Evolutionary conservation across 306 rosid genomes (phyloP).

Genomic region (Vicia villosa): DNA sequence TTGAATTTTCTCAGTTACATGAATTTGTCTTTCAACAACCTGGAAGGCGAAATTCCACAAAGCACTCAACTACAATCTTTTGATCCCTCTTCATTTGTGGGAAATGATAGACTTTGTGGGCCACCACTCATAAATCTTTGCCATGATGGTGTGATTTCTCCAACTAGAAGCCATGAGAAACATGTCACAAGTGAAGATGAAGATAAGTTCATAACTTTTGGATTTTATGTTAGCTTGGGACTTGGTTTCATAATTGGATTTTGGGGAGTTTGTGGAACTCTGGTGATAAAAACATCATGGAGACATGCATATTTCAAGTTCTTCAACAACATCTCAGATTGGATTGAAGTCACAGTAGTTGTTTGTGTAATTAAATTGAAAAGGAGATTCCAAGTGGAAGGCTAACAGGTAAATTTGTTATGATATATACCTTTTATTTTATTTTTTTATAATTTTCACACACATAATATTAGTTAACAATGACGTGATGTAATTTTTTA

Average conservation of each 20-base stretch:
- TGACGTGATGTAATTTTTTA: neutral
- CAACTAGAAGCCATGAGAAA: too few species aligned
- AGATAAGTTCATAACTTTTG: too few species aligned
- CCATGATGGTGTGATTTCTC: too few species aligned
- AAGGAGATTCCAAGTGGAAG: neutral
- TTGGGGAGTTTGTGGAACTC: too few species aligned
- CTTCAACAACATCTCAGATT: neutral
- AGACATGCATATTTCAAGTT: too few species aligned
- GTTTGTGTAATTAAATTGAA: neutral
- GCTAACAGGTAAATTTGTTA: neutral
- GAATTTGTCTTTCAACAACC: too few species aligned
- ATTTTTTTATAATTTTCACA: neutral
- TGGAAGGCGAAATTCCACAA: too few species aligned
- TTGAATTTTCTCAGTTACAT: neutral
- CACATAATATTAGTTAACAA: neutral
- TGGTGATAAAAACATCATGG: too few species aligned
- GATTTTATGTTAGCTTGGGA: too few species aligned
- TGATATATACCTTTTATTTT: neutral
- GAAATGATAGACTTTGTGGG: slow-evolving; percentile 43
- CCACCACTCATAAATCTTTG: neutral
- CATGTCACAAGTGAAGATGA: too few species aligned
- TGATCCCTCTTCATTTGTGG: slow-evolving; percentile 16
- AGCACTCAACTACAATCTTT: neutral
- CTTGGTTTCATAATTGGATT: too few species aligned
- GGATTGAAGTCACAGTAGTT: neutral